These are phyloP conservation scores for Thelonectria discophora DNA, from an alignment of 2,329 filamentous ascomycete species.

Conservation along the genomic window DNA sequence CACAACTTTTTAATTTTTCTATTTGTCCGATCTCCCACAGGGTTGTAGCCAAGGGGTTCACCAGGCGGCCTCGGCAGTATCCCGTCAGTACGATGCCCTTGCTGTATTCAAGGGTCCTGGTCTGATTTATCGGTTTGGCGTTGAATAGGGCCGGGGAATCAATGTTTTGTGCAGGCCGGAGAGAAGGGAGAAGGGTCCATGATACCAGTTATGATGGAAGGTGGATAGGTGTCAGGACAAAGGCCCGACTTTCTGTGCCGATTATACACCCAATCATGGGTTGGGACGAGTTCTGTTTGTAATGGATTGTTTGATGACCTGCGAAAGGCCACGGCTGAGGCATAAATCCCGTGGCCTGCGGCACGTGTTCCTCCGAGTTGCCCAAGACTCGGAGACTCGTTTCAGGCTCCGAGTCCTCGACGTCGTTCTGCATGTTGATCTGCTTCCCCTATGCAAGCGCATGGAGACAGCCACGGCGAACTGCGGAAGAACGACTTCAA, in stretches of 20 bases:
- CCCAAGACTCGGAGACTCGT: not conserved
- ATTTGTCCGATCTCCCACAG: conserved; percentile 7
- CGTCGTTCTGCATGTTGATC: too few relatives aligned
- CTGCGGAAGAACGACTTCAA: not conserved
- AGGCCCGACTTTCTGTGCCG: too few relatives aligned
- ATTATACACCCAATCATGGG: too few relatives aligned
- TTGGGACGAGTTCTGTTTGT: too few relatives aligned
- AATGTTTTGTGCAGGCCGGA: too few relatives aligned
- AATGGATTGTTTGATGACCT: too few relatives aligned
- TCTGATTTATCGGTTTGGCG: not conserved
- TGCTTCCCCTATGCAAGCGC: not conserved
- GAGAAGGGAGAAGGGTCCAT: not conserved
- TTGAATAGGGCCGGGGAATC: not conserved
- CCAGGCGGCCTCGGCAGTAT: conserved; percentile 9
- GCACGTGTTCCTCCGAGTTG: not conserved
- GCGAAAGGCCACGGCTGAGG: too few relatives aligned
- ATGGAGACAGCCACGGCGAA: not conserved
- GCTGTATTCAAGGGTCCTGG: not conserved
- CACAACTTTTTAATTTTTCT: conserved; percentile 15
- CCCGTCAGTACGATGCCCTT: conserved; percentile 6
- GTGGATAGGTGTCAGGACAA: too few relatives aligned
- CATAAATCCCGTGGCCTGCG: too few relatives aligned
- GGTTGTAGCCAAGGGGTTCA: conserved; percentile 8
- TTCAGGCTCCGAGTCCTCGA: not conserved
- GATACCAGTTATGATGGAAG: too few relatives aligned